phyloP scores from a whole-genome alignment of 148 eudicot species.

The Rhododendron kiyosumense region DNA sequence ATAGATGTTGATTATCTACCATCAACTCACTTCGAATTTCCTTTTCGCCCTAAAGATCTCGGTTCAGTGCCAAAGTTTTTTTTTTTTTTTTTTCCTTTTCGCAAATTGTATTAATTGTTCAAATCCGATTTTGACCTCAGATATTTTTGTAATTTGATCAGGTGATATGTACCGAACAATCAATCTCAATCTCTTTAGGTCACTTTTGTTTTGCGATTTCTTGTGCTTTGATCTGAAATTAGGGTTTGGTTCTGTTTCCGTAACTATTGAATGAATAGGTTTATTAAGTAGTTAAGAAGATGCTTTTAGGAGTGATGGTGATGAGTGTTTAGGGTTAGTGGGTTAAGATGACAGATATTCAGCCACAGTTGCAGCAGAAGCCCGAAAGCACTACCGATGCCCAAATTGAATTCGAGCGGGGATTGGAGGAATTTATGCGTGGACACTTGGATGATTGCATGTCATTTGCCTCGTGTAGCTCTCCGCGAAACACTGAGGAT shows the following conservation, averaged over 20 bases:
- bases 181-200: constrained; percentile 13
- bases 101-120: not conserved
- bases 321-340: constrained; percentile 12
- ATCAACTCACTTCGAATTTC: not conserved
- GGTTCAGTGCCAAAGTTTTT: not conserved
- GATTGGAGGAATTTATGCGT: constrained; percentile 73
- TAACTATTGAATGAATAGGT: constrained; percentile 17
- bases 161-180: constrained; percentile 22
- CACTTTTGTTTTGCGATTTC: constrained; percentile 15
- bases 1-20: not conserved
- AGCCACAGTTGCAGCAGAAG: constrained; percentile 54
- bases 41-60: not conserved
- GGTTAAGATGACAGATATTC: constrained; percentile 59
- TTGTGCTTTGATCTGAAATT: constrained; percentile 14
- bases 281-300: constrained; percentile 9
- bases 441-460: constrained; percentile 85
- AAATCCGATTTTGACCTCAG: constrained; percentile 4
- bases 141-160: constrained; percentile 13
- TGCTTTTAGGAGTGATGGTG: constrained; percentile 11
- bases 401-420: constrained; percentile 63
- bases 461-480: constrained; percentile 83
- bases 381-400: constrained; percentile 55
- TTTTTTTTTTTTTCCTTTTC: not conserved
- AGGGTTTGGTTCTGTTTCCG: constrained; percentile 26
- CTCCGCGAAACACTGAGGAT: constrained; percentile 61